These are phyloP conservation scores for Fonsecaea pugnacius DNA, from an alignment of 2,329 filamentous ascomycete species.

Conservation along the genomic window DNA sequence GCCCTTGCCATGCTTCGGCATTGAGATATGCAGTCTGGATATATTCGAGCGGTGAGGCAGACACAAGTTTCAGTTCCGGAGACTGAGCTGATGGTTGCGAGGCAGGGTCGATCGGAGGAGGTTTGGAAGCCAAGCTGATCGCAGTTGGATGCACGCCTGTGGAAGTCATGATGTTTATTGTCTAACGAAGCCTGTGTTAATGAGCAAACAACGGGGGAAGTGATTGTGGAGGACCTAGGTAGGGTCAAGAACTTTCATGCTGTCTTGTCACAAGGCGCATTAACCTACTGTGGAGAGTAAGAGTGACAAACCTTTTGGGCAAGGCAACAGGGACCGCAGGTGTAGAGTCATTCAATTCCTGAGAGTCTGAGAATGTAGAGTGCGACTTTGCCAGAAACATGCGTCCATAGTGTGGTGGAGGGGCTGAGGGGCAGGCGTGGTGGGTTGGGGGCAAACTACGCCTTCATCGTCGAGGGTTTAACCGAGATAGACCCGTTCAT, in stretches of 20 bases:
- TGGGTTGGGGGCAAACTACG: no score
- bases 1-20: constrained; percentile 62
- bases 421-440: neutral
- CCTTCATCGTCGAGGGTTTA: neutral
- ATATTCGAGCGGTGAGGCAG: constrained; percentile 60
- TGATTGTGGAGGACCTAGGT: neutral
- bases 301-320: neutral
- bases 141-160: constrained; percentile 4
- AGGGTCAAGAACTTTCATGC: neutral
- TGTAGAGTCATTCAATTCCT: neutral
- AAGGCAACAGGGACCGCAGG: neutral
- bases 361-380: neutral
- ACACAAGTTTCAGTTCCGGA: constrained; percentile 57
- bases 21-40: constrained; percentile 59
- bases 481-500: neutral
- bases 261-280: constrained; percentile 1
- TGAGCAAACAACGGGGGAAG: neutral
- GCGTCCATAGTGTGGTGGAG: neutral
- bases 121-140: constrained; percentile 13
- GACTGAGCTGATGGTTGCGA: constrained; percentile 56
- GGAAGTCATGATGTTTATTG: constrained; percentile 19
- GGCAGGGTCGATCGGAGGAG: constrained; percentile 41
- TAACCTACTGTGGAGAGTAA: neutral
- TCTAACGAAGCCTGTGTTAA: constrained; percentile 6
- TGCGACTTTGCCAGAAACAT: neutral